phyloP scores from a whole-genome alignment of 177 flowering plant genomes.

The Vitis hybrid region DNA sequence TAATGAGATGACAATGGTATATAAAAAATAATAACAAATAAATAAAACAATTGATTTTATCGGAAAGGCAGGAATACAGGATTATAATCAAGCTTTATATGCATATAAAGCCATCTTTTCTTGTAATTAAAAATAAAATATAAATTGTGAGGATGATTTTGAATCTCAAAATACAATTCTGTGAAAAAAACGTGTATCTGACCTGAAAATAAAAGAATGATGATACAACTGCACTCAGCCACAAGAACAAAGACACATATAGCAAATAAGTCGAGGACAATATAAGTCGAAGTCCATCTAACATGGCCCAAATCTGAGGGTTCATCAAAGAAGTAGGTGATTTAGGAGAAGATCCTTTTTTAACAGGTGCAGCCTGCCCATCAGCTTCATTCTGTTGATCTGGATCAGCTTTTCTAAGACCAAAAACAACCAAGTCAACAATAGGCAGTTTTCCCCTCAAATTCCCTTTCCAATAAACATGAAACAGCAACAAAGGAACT shows the following conservation, averaged over 20 bases:
- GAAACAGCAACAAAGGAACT: too few relatives aligned
- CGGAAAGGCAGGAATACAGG: background rate
- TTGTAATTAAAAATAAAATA: background rate
- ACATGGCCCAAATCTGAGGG: slow-evolving; percentile 67
- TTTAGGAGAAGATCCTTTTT: slow-evolving; percentile 44
- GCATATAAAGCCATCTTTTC: background rate
- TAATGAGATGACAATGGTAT: too few relatives aligned
- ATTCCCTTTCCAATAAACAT: too few relatives aligned
- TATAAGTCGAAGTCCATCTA: slow-evolving; percentile 82
- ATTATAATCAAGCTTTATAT: background rate
- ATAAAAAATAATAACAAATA: too few relatives aligned
- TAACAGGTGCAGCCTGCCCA: slow-evolving; percentile 21
- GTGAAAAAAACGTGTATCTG: slow-evolving; percentile 9
- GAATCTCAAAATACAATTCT: background rate
- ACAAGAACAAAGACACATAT: slow-evolving; percentile 72
- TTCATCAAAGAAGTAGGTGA: slow-evolving; percentile 33
- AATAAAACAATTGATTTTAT: too few relatives aligned
- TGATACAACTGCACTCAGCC: slow-evolving; percentile 95
- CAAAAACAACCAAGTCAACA: slow-evolving; percentile 16
- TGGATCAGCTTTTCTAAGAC: slow-evolving; percentile 47
- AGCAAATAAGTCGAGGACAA: slow-evolving; percentile 75
- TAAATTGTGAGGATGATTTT: background rate
- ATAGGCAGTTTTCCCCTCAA: background rate
- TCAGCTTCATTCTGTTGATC: slow-evolving; percentile 32
- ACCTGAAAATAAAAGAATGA: slow-evolving; percentile 99